Percentiles rank a stretch among this genome's conserved stretches.
Conservation (phyloP, 306 rosid genomes). For the Sicyos edulis region DNA sequence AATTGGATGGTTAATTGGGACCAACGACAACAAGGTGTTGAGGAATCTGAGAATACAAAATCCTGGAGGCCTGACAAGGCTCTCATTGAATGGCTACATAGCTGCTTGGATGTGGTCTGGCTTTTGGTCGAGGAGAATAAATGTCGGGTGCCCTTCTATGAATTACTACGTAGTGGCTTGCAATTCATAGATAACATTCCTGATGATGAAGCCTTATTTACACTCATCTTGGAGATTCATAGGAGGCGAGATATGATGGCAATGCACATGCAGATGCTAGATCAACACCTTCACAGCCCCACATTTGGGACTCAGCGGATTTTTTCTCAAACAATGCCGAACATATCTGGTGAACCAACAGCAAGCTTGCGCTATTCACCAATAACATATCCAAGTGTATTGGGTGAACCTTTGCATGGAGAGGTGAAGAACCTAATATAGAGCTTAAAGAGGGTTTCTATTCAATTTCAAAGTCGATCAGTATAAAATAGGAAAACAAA, state of each 20-base stretch:
- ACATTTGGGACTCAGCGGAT: constrained; percentile 86
- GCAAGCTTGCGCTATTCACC: constrained; percentile 71
- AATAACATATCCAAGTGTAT: constrained; percentile 87
- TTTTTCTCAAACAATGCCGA: constrained; percentile 59
- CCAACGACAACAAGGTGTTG: constrained; percentile 64
- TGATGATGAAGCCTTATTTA: constrained; percentile 86
- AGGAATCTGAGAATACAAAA: constrained; percentile 52
- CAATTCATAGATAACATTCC: constrained; percentile 92
- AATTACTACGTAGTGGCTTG: constrained; percentile 81
- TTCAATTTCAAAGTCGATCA: not conserved
- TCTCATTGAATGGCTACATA: constrained; percentile 82
- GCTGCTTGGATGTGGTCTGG: constrained; percentile 98
- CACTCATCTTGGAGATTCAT: constrained; percentile 91
- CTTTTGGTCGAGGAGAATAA: constrained; percentile 86
- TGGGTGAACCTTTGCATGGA: constrained; percentile 95
- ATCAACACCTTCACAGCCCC: constrained; percentile 98
- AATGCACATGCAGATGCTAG: constrained; percentile 97
- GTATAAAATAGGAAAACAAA: not conserved
- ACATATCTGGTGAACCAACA: constrained; percentile 53
- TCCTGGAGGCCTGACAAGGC: constrained; percentile 82
- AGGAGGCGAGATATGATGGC: constrained; percentile 99
- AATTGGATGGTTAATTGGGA: constrained; percentile 98
- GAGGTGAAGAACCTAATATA: constrained; percentile 58
- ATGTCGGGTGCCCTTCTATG: constrained; percentile 94
- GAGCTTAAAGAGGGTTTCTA: constrained; percentile 8